These are phyloP conservation scores for Colletotrichum orbiculare DNA, from an alignment of 2,329 filamentous ascomycete genomes.

Conservation along the genomic window DNA sequence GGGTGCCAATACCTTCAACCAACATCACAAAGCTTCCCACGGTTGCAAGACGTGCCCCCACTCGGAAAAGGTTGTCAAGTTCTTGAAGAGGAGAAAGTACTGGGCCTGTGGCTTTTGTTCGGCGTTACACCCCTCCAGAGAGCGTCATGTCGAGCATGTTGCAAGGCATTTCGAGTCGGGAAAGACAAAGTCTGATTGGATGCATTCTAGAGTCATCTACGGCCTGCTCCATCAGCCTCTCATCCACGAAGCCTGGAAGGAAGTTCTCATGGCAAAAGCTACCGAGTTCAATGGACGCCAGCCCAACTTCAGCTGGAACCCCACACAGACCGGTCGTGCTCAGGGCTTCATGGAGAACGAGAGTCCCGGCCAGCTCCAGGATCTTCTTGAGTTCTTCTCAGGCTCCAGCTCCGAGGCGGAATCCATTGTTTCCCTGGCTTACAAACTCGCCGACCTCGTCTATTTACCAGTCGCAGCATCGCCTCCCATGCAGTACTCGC, in stretches of 20 bases:
- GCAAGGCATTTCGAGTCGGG: conserved; percentile 74
- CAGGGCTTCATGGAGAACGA: conserved; percentile 71
- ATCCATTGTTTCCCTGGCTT: conserved; percentile 67
- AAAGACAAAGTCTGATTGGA: conserved; percentile 73
- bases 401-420: conserved; percentile 67
- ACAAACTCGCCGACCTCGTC: conserved; percentile 64
- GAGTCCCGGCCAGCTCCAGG: conserved; percentile 71
- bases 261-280: conserved; percentile 63
- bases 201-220: conserved; percentile 75
- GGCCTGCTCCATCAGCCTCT: conserved; percentile 74
- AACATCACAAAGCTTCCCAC: conserved; percentile 74
- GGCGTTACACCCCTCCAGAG: conserved; percentile 69
- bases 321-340: conserved; percentile 65
- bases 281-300: conserved; percentile 64
- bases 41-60: conserved; percentile 74
- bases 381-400: conserved; percentile 73
- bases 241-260: conserved; percentile 71
- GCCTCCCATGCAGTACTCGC: conserved; percentile 37
- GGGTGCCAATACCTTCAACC: conserved; percentile 75
- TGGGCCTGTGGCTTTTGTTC: conserved; percentile 78
- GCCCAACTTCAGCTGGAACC: conserved; percentile 72
- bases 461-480: conserved; percentile 40
- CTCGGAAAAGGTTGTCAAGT: conserved; percentile 71
- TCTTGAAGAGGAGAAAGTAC: conserved; percentile 71
- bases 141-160: conserved; percentile 76